Evolutionary conservation across 2,329 filamentous ascomycete genomes (phyloP), one percentile per base, ranked within the genome.

Genomic region (Boeremia lycopersici): DNA sequence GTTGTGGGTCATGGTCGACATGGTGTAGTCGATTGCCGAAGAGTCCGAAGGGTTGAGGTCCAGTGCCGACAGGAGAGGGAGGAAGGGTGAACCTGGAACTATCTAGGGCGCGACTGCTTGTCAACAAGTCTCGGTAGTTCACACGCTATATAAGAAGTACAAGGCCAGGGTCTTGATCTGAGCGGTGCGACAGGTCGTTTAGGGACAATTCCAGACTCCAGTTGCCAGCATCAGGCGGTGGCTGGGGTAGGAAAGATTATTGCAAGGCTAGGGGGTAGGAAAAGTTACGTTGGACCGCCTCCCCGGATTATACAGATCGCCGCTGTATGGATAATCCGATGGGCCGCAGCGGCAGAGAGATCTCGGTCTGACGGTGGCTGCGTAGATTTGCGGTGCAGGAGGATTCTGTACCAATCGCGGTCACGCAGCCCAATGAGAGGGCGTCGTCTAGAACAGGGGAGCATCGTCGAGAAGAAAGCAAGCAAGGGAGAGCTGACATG

Each of bases 111-210:
- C 60, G 66, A 69, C 65, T 64, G 53, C 48, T 62, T 60, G 65
- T 67, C 64, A 69, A 64, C 52, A 59, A 49, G 48, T 62, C 62
- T 70, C 62, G 65, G 60, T 59, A 54, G 48, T 54, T 57, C 54
- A 52, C 60, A 65, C 64, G 63, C 67, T 72, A 71, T 72, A 71
- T 70, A 71, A 42, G 59, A 64, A 64, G 57, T 59, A 67, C 64
- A 66, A 63, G 58, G 65, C 68, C 59, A 47, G 48, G 51, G 57
- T 52, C 47, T 57, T 59, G 63, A 59, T 53, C 55, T 58, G 68
- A 69, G 67, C 65, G 66, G 66, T 70, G 64, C 70, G 65, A 72
- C 67, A 70, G 58, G 60, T 67, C 68, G 64, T 68, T 72, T 69
- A 72, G 68, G 65, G 62, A 59, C 62, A 60, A 47, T 47, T 50